These are phyloP conservation scores for Coniella vitis DNA, from an alignment of 2,329 filamentous ascomycete genomes.

Conservation along the genomic window DNA sequence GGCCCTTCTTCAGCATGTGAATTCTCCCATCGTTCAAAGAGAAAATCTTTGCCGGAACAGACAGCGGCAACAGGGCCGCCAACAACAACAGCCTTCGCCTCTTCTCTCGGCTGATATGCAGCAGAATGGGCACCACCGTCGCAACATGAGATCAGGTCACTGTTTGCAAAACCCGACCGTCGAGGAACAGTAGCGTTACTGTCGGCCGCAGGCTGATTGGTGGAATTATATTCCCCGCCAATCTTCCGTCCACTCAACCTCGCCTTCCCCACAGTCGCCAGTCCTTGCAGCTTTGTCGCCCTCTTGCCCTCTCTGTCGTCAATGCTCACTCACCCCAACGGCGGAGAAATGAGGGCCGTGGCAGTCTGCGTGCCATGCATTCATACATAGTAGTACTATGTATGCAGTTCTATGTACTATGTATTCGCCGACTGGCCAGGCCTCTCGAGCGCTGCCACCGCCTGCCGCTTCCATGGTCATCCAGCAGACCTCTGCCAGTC, in stretches of 20 bases:
- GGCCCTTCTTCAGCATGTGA: too few species aligned
- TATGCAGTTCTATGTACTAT: not conserved
- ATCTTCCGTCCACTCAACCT: slow-evolving; percentile 10
- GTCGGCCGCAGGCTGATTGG: slow-evolving; percentile 6
- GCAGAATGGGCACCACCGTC: too few species aligned
- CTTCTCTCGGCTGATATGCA: too few species aligned
- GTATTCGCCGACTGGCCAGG: not conserved
- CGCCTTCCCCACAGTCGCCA: not conserved
- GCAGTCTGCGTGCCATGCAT: not conserved
- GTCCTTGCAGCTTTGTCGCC: not conserved
- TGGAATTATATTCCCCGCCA: slow-evolving; percentile 6
- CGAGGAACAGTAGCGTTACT: not conserved
- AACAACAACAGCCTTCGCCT: too few species aligned
- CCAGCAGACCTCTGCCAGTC: not conserved
- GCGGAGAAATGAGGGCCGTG: slow-evolving; percentile 1
- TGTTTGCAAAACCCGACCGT: not conserved
- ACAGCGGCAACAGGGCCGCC: too few species aligned
- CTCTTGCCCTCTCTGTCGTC: too few species aligned
- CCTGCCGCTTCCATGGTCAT: too few species aligned
- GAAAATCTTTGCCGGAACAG: too few species aligned
- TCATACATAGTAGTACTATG: too few species aligned
- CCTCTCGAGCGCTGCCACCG: not conserved
- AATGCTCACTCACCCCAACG: not conserved
- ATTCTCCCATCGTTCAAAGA: too few species aligned
- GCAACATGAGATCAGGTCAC: too few species aligned